phyloP scores from a whole-genome alignment of 2,329 filamentous ascomycete genomes.

The Monilinia fructicola region DNA sequence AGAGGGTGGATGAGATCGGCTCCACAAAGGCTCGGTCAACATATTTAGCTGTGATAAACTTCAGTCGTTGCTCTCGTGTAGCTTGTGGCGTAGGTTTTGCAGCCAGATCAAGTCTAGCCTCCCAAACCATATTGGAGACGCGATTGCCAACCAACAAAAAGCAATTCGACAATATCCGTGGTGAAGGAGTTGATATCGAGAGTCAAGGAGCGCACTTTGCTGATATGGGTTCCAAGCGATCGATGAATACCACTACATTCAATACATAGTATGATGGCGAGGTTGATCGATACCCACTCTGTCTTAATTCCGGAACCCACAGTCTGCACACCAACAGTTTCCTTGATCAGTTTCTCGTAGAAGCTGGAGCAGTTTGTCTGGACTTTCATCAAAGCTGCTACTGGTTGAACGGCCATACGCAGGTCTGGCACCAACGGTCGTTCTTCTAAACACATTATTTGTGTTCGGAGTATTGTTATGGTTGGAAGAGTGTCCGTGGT shows the following conservation, averaged over 20 bases:
- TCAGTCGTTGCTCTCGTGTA: constrained; percentile 85
- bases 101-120: constrained; percentile 73
- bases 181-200: constrained; percentile 96
- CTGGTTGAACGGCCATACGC: constrained; percentile 66
- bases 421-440: constrained; percentile 87
- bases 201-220: constrained; percentile 92
- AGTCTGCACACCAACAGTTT: constrained; percentile 93
- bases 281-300: constrained; percentile 98
- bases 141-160: constrained; percentile 89
- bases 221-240: constrained; percentile 94
- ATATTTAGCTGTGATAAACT: constrained; percentile 94
- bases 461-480: constrained; percentile 40
- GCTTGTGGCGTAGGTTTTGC: constrained; percentile 73
- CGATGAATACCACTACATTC: constrained; percentile 98
- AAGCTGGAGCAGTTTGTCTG: constrained; percentile 81
- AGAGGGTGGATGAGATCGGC: constrained; percentile 71
- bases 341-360: constrained; percentile 88
- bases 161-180: constrained; percentile 90
- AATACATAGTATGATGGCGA: constrained; percentile 94
- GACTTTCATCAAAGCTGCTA: constrained; percentile 75
- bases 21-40: constrained; percentile 80
- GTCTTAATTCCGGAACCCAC: constrained; percentile 89
- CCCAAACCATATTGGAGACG: constrained; percentile 96
- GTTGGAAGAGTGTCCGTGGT: constrained; percentile 48
- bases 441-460: constrained; percentile 73